Conservation (phyloP, 768 basidiomycete species). For the Kwoniella newhampshirensis region DNA sequence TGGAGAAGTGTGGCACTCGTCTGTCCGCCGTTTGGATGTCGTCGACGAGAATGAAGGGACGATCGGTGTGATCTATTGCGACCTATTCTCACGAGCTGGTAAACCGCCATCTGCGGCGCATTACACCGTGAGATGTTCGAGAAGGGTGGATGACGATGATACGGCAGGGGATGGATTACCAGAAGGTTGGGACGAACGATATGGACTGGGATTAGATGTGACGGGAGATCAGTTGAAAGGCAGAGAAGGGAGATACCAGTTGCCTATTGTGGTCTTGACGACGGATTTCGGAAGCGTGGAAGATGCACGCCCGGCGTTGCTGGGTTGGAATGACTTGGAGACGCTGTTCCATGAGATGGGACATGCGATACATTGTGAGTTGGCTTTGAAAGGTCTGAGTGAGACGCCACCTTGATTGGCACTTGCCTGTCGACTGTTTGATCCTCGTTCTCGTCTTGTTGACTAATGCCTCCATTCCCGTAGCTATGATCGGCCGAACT, state of each 20-base stretch:
- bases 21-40: conserved; percentile 89
- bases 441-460: too few species aligned
- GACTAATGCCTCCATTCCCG: too few species aligned
- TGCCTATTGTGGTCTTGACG: conserved; percentile 85
- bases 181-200: conserved; percentile 29
- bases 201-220: conserved; percentile 45
- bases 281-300: conserved; percentile 73
- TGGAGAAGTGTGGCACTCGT: conserved; percentile 85
- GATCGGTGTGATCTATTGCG: conserved; percentile 93
- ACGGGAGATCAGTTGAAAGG: conserved; percentile 60
- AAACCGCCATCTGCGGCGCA: conserved; percentile 93
- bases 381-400: neutral
- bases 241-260: conserved; percentile 71
- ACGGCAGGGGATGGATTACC: conserved; percentile 62
- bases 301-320: conserved; percentile 64
- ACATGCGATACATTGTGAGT: conserved; percentile 97
- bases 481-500: conserved; percentile 96
- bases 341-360: conserved; percentile 99
- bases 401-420: too few species aligned
- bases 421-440: too few species aligned
- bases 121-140: conserved; percentile 93
- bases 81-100: conserved; percentile 78
- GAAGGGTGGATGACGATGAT: conserved; percentile 90
- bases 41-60: conserved; percentile 82
- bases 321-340: conserved; percentile 90